These are phyloP conservation scores for Salvia rosmarinus DNA, from an alignment of 257 asterid genomes.

Conservation along the genomic window DNA sequence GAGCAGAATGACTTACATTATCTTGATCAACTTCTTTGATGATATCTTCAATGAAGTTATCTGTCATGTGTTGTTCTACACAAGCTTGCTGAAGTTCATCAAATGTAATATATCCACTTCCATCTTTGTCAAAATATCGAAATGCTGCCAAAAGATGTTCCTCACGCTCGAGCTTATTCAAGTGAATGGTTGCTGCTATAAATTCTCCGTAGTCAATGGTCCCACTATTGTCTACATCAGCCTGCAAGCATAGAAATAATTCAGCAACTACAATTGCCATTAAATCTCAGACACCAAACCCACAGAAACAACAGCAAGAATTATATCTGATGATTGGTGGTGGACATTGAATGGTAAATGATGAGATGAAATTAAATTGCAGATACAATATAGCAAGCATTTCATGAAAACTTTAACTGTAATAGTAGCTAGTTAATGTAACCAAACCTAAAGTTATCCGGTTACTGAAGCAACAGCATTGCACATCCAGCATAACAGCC, in stretches of 20 bases:
- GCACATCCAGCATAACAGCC: too few species aligned
- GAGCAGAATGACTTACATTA: constrained; percentile 44
- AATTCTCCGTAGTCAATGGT: constrained; percentile 89
- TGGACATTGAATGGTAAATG: constrained; percentile 8
- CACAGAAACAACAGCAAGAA: neutral
- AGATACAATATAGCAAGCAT: constrained; percentile 8
- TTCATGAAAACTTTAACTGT: too few species aligned
- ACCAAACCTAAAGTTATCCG: too few species aligned
- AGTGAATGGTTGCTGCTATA: constrained; percentile 85
- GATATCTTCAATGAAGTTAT: constrained; percentile 62
- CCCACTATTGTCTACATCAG: constrained; percentile 90
- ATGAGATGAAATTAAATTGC: neutral
- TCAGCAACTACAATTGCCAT: too few species aligned
- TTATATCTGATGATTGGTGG: neutral
- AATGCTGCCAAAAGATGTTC: constrained; percentile 86
- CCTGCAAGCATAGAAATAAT: too few species aligned
- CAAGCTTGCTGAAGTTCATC: constrained; percentile 96
- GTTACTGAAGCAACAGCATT: too few species aligned
- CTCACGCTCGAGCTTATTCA: constrained; percentile 82
- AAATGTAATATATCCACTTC: constrained; percentile 84
- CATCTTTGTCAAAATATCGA: constrained; percentile 85
- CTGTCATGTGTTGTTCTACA: constrained; percentile 65
- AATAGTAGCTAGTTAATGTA: too few species aligned
- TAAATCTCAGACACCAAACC: neutral
- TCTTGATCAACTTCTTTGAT: constrained; percentile 81